A percentile compares a stretch with the other conserved stretches of the same genome.
Evolutionary conservation across 805 yeast genomes (phyloP).

Genomic region (Wickerhamiella domercqiae): DNA sequence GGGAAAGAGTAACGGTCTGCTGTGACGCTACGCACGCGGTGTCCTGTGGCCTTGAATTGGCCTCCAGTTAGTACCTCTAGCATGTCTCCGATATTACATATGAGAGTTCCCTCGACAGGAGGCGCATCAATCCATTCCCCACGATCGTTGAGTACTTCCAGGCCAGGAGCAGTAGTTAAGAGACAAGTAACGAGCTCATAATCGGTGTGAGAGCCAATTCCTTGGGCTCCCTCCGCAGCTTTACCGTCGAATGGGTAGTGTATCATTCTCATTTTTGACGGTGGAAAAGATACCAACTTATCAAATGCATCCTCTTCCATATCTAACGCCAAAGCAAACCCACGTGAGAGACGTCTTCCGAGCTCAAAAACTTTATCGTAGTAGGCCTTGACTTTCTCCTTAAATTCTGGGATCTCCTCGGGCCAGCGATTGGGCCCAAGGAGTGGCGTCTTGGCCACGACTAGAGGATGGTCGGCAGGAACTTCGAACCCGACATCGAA

Average conservation of each 20-base stretch:
- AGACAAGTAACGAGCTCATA: conserved; percentile 27
- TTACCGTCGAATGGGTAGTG: no score
- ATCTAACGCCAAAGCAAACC: conserved; percentile 43
- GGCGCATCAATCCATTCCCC: conserved; percentile 43
- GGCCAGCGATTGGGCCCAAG: conserved; percentile 47
- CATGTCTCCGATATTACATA: conserved; percentile 45
- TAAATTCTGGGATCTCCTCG: conserved; percentile 30
- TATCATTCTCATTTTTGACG: conserved; percentile 32
- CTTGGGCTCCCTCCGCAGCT: conserved; percentile 20
- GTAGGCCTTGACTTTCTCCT: conserved; percentile 29
- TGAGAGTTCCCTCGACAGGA: conserved; percentile 33
- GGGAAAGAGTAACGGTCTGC: conserved; percentile 19
- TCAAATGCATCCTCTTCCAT: conserved; percentile 31
- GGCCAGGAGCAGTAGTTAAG: conserved; percentile 37
- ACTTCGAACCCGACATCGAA: conserved; percentile 33
- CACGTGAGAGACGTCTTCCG: conserved; percentile 28
- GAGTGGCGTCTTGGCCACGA: conserved; percentile 22
- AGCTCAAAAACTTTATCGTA: conserved; percentile 33
- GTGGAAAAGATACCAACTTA: conserved; percentile 25
- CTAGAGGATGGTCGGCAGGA: conserved; percentile 22
- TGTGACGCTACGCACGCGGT: conserved; percentile 34
- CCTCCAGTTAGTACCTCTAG: conserved; percentile 44
- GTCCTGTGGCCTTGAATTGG: conserved; percentile 46
- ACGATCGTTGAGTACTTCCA: conserved; percentile 39
- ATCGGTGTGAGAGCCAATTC: conserved; percentile 53